Conservation (phyloP, 2,329 filamentous ascomycete species). For the Claviceps sp. region DNA sequence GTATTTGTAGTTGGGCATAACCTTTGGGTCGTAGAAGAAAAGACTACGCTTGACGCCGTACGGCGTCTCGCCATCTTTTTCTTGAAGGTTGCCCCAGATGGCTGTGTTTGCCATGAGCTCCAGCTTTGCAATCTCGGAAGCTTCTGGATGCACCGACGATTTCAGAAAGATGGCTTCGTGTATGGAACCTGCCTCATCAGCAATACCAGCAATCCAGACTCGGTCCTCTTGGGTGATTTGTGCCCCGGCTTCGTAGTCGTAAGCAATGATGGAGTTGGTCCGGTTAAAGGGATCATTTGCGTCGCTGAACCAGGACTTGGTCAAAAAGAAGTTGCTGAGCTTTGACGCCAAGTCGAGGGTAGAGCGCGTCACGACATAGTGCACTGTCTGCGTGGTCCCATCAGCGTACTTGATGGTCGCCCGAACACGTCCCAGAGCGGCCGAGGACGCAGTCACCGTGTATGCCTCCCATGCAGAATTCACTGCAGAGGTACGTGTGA, state of each 20-base stretch:
- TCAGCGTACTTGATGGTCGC: constrained; percentile 35
- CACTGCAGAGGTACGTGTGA: constrained; percentile 14
- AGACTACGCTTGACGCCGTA: constrained; percentile 37
- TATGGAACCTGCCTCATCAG: constrained; percentile 45
- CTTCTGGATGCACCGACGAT: constrained; percentile 35
- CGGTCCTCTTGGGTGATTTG: constrained; percentile 33
- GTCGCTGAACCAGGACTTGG: constrained; percentile 36
- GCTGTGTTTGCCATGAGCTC: constrained; percentile 19
- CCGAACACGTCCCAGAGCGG: constrained; percentile 35
- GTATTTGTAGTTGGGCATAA: constrained; percentile 31
- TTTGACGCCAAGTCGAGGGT: constrained; percentile 29
- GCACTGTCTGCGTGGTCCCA: constrained; percentile 35
- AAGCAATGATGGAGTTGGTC: constrained; percentile 41
- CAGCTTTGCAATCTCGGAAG: constrained; percentile 35
- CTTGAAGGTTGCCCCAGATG: constrained; percentile 1
- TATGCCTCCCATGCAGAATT: constrained; percentile 18
- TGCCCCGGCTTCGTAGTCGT: constrained; percentile 33
- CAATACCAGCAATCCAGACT: constrained; percentile 46
- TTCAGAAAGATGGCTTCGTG: constrained; percentile 43
- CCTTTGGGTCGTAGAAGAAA: constrained; percentile 41
- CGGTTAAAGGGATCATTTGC: constrained; percentile 39
- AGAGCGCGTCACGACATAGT: constrained; percentile 41
- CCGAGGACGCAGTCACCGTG: constrained; percentile 26
- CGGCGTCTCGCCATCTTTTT: not conserved
- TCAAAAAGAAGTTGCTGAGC: constrained; percentile 40